These are phyloP conservation scores for Neofusicoccum kwambonambiense DNA, from an alignment of 2,329 filamentous ascomycete genomes.

Conservation along the genomic window DNA sequence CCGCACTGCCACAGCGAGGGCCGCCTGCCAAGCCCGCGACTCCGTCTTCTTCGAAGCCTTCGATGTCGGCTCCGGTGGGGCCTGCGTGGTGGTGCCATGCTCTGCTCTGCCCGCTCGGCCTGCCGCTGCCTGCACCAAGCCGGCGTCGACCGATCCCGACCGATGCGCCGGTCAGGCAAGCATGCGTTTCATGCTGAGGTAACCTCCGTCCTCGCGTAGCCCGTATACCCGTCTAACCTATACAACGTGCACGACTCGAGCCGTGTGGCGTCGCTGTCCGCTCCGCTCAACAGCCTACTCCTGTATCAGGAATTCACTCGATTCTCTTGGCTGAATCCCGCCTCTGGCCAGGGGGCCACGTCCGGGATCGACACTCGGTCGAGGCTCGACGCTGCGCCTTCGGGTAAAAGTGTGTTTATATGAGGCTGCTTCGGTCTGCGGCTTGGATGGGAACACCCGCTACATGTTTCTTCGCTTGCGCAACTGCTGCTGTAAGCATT, in stretches of 20 bases:
- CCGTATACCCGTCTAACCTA: no score
- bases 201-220: neutral
- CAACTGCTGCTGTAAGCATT: neutral
- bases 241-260: neutral
- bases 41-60: conserved; percentile 1
- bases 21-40: neutral
- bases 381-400: neutral
- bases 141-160: neutral
- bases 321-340: neutral
- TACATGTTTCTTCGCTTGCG: neutral
- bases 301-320: neutral
- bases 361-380: neutral
- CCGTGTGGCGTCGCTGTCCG: neutral
- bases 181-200: neutral
- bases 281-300: neutral
- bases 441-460: neutral
- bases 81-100: neutral
- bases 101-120: neutral
- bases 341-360: neutral
- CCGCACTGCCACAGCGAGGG: conserved; percentile 1
- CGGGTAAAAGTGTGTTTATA: neutral
- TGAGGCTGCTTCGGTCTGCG: neutral
- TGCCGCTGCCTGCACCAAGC: neutral
- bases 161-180: conserved; percentile 1
- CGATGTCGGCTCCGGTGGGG: neutral